Percentiles rank a stretch among this genome's conserved stretches.
These are phyloP conservation scores for Pseudogymnoascus sp. DNA, from an alignment of 2,329 filamentous ascomycete species.

Conservation along the genomic window DNA sequence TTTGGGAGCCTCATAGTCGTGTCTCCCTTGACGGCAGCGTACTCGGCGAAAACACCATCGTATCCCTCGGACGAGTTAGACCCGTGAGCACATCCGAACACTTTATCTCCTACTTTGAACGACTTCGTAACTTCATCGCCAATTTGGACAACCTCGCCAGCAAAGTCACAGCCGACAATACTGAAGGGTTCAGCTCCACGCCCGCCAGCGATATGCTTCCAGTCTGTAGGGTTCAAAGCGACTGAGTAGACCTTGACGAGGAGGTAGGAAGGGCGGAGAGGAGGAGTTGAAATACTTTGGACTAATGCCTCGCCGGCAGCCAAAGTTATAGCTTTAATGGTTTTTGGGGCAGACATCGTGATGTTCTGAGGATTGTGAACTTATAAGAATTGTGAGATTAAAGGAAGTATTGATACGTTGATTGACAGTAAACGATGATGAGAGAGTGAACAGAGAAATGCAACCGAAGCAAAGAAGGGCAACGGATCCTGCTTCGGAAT, in stretches of 20 bases:
- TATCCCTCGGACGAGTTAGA: constrained; percentile 12
- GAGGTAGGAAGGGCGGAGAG: constrained; percentile 13
- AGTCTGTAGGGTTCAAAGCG: constrained; percentile 17
- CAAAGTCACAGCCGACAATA: neutral
- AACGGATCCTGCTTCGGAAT: neutral
- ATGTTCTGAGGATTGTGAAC: neutral
- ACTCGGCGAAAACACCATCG: constrained; percentile 18
- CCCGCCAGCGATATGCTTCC: constrained; percentile 9
- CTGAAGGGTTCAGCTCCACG: no score
- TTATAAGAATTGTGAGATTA: neutral
- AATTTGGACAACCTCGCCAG: constrained; percentile 13
- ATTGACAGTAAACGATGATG: neutral
- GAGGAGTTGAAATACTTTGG: constrained; percentile 9
- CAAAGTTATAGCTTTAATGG: neutral
- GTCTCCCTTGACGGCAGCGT: constrained; percentile 16
- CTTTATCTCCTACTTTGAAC: constrained; percentile 15
- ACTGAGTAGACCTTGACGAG: constrained; percentile 15
- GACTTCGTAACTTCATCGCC: constrained; percentile 16
- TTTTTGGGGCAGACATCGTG: neutral
- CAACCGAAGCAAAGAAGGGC: neutral
- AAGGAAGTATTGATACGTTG: neutral
- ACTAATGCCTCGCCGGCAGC: neutral
- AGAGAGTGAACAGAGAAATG: neutral
- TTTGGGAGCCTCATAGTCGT: constrained; percentile 13
- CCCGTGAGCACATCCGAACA: constrained; percentile 17